Base-by-base conservation (phyloP, 495 filamentous ascomycete genomes). In the Annulohypoxylon maeteangense region DNA sequence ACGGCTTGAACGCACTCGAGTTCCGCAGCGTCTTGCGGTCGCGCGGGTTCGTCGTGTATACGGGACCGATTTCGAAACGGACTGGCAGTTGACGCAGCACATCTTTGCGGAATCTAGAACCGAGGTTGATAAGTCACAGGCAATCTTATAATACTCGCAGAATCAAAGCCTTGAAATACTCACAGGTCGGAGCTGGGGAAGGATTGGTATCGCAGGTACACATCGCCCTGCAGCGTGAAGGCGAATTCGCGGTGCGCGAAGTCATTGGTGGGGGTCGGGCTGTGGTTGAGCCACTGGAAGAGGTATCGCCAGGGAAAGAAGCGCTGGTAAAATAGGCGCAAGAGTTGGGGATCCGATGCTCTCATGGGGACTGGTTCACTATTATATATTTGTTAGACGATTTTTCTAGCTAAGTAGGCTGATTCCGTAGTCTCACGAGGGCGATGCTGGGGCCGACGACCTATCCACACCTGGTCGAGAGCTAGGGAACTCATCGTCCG, bases 221-320 rank as follows among this genome's bases (percentile, higher is more conserved):
- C 91, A 67, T 97, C 94, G 73, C 92, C 94, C 68, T 91, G 91
- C 16, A 98, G 82, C 2, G 93, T 97, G 71, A 99, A 93, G 16
- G 94, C 93, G 75, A 99, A 98, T 77, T 99, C 95, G 58, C 95
- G 92, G 75, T 98, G 93, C 12, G 85, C 88, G 78, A 98, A 98
- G 76, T 98, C 94, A 65, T 89, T 89, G 1, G 90, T 90, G 0
- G 96, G 95, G 5, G 88, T 86, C 27, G 94, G 89, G 48, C 92
- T 92, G 78, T 99, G 95, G 76, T 98, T 98, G 16, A 99, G 87
- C 95, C 95, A 99, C 79, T 98, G 94, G 81, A 98, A 98, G 23
- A 98, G 89, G 71, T 92, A 90, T 32, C 95, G 90, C 83, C 96
- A 99, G 7, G 95, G 95, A 77, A 98, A 98, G 38, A 98, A 87